Evolutionary conservation across 805 yeast genomes (phyloP), one percentile per base, ranked within the genome.

Genomic region (Saccharomyces paradoxus): DNA sequence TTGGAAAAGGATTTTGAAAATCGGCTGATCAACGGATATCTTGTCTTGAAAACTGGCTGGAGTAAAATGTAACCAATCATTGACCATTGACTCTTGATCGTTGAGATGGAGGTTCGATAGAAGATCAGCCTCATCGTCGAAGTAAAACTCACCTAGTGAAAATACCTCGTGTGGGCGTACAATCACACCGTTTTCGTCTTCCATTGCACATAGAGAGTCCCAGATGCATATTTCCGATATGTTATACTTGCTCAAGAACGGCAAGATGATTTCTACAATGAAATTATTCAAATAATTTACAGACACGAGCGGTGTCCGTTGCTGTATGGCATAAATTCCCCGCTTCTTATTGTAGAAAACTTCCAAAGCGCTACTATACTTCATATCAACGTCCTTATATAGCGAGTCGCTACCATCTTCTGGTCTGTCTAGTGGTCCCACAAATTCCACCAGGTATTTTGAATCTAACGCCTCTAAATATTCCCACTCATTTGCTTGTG

Each of bases 291-390:
- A 72, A 56, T 74, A 80, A 0, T 84, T 84, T 9, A n/a, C 44
- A 0, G 92, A 86, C n/a, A 90, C 73, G 2, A 89, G 76, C 0
- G 97, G 97, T 0, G 96, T 79, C 50, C 97, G 73, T 64, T 89
- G 90, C 63, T 89, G 96, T 2, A 91, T 64, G n/a, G 89, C 60
- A 2, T 87, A 76, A 9, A 85, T 28, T 2, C 77, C 72, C 47
- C 65, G 62, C 2, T 58, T 54, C 1, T 69, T 66, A 58, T 77
- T 74, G 58, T 71, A 70, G 66, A 81, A 87, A 2, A 89, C 76
- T 62, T 91, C 96, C 29, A 87, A 65, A 0, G 86, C 81, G 1
- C 87, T 80, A 0, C 86, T 76, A 3, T 81, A 68, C n/a, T 62
- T 60, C 48, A 63, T 63, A 4, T 53, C 53, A 2, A 56, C 31